phyloP scores from a whole-genome alignment of 805 yeast genomes.

The Saccharomycopsis microspora region DNA sequence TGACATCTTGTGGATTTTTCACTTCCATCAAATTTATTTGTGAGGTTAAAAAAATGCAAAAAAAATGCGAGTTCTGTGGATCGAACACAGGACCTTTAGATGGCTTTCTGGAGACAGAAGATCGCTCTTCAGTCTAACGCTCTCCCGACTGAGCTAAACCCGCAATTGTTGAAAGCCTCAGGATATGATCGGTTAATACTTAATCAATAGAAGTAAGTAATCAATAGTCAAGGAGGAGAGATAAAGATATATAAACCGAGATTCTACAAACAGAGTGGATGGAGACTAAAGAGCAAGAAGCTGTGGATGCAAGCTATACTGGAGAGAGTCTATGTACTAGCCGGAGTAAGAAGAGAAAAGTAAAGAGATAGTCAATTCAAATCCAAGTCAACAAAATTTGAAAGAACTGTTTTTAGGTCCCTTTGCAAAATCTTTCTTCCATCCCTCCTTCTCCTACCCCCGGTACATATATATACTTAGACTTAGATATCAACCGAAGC shows the following conservation, averaged over 20 bases:
- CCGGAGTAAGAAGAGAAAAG: background rate
- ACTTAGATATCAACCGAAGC: no score
- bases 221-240: no score
- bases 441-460: no score
- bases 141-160: constrained; percentile 18
- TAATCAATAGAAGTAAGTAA: background rate
- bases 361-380: no score
- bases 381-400: no score
- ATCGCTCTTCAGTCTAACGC: constrained; percentile 17
- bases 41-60: background rate
- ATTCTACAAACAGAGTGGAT: no score
- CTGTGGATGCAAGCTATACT: background rate
- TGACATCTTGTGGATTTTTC: no score
- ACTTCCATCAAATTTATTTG: background rate
- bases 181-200: background rate
- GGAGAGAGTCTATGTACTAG: background rate
- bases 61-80: background rate
- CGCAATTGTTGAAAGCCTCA: background rate
- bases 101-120: background rate
- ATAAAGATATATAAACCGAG: no score
- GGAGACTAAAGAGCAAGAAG: no score
- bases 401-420: no score
- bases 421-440: no score
- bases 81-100: background rate
- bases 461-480: no score